A percentile compares a stretch with the other conserved stretches of the same genome.
phyloP scores from a whole-genome alignment of 169 alveolate genomes.

The Eimeria tenella region DNA sequence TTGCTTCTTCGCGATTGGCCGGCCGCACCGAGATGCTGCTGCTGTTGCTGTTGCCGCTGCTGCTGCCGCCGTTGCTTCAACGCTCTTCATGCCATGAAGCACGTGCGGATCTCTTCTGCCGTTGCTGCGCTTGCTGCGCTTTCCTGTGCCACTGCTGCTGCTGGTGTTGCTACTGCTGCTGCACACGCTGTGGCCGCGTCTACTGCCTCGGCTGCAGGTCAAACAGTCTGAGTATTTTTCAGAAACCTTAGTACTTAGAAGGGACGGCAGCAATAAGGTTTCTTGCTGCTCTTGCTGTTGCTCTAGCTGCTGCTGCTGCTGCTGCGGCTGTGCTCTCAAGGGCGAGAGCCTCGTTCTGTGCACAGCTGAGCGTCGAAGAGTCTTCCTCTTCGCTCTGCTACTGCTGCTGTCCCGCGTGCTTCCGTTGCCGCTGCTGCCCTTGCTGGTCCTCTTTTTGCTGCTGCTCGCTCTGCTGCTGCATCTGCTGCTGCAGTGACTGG shows the following conservation, averaged over 20 bases:
- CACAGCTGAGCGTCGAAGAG: not conserved
- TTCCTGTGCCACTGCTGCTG: not conserved
- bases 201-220: slow-evolving; percentile 22
- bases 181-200: not conserved
- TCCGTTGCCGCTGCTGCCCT: slow-evolving; percentile 15
- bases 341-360: not conserved
- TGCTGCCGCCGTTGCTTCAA: slow-evolving; percentile 29
- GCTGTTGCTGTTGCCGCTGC: slow-evolving; percentile 29
- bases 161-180: slow-evolving; percentile 15
- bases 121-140: slow-evolving; percentile 31
- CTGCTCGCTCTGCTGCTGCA: slow-evolving; percentile 38
- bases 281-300: slow-evolving; percentile 32
- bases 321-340: slow-evolving; percentile 9
- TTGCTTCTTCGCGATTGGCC: not conserved
- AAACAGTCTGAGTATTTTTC: not conserved
- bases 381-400: not conserved
- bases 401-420: not conserved
- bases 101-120: not conserved
- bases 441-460: slow-evolving; percentile 40
- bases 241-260: not conserved
- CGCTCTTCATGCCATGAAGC: not conserved
- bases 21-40: not conserved
- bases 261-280: slow-evolving; percentile 17
- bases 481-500: not conserved
- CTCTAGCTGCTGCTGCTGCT: slow-evolving; percentile 24